Evolutionary conservation across 2,329 filamentous ascomycete genomes (phyloP).

Genomic region (Zalaria sp.): DNA sequence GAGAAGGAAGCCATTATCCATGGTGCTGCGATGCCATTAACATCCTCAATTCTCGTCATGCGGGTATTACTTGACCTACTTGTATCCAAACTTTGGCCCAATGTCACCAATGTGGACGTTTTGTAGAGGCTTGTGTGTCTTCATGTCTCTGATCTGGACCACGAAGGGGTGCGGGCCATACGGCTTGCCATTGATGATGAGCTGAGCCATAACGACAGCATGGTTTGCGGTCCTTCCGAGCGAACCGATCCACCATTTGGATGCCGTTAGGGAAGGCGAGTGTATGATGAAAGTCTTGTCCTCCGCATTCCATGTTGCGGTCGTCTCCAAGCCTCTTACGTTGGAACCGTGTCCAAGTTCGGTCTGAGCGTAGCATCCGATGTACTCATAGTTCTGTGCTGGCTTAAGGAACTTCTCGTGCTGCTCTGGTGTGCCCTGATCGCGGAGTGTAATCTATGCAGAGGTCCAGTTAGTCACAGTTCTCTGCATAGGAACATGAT

Average conservation of each 20-base stretch:
- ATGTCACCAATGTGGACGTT: constrained; percentile 67
- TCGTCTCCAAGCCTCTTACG: constrained; percentile 58
- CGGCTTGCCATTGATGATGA: constrained; percentile 52
- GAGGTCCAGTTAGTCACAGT: not conserved
- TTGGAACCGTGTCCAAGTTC: constrained; percentile 70
- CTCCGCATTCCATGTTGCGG: constrained; percentile 56
- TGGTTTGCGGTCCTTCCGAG: constrained; percentile 63
- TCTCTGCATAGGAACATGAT: not conserved
- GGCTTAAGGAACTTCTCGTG: constrained; percentile 57
- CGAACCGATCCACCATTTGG: constrained; percentile 78
- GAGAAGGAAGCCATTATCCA: constrained; percentile 70
- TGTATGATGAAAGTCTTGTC: constrained; percentile 65
- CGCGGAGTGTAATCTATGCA: constrained; percentile 47
- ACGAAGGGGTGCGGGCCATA: constrained; percentile 68
- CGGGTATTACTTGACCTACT: constrained; percentile 20
- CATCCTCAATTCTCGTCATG: no score
- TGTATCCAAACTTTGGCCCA: constrained; percentile 67
- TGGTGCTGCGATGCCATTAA: constrained; percentile 33
- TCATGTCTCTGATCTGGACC: constrained; percentile 56
- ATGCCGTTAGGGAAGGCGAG: constrained; percentile 58
- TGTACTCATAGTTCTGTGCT: constrained; percentile 55
- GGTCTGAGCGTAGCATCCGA: constrained; percentile 71
- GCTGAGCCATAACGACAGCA: constrained; percentile 66
- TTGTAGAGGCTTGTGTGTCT: constrained; percentile 54
- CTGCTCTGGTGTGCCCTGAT: constrained; percentile 61